Base-by-base conservation (phyloP, 345 rosid genomes). In the Corymbia maculata region DNA sequence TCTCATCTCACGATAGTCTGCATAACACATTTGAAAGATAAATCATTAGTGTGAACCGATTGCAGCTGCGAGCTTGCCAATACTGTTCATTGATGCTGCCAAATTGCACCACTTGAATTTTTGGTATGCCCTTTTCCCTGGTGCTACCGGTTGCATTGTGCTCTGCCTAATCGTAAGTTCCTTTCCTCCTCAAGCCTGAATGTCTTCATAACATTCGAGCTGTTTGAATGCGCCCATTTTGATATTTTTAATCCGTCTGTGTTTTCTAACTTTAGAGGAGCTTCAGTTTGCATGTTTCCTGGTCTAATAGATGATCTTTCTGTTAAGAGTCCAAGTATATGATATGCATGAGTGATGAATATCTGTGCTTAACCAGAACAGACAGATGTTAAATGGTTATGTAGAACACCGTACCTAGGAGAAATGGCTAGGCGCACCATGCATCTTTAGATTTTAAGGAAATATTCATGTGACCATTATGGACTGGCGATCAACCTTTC, bases 51-150 rank as follows among this genome's bases (percentile, higher is more conserved):
- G 42, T 85, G 30, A 87, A 70, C 52, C 9, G 36, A 57, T 30
- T 86, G 85, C 92, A 97, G 99, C 99, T 90, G 99, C 99, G 30
- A 96, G 99, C 90, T 91, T 96, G 94, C 99, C 99, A 7, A 88
- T 97, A 88, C 85, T 97, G 88, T 97, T 97, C 95, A 94, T 96
- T 50, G 98, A 97, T 90, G 97, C 96, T 88, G 96, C 92, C 57
- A 95, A 95, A 94, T 88, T 97, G 70, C 98, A 96, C 85, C 91
- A 87, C 66, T 92, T 97, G 89, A 95, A 94, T 86, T 91, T 91
- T 51, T 95, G 98, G 99, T 96, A 93, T 61, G 95, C 97, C 32
- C 88, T 96, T 91, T 96, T 97, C 88, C 99, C 99, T 12, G 98
- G 99, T 52, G 98, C 98, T 28, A 86, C 98, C 13, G 99, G 96